Evolutionary conservation across 257 asterid genomes (phyloP).

Genomic region (Leptodermis oblonga): DNA sequence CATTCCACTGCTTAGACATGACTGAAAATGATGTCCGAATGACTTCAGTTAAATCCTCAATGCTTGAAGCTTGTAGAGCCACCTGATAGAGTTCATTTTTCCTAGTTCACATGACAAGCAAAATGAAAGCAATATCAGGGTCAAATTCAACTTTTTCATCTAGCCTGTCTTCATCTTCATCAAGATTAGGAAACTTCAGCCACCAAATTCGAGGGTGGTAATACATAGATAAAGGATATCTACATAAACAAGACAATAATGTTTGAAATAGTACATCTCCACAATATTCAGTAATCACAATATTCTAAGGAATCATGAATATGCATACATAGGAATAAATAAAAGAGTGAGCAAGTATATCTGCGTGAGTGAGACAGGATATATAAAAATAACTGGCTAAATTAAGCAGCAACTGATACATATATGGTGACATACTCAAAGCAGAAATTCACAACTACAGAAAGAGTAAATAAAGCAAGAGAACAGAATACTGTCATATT

Average conservation of each 20-base stretch:
- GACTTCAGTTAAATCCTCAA: constrained; percentile 82
- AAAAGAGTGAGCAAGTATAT: too few relatives aligned
- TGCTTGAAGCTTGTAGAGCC: constrained; percentile 91
- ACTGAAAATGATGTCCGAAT: constrained; percentile 59
- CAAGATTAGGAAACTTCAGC: not conserved
- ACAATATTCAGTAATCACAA: too few relatives aligned
- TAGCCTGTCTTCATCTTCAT: not conserved
- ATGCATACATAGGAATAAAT: not conserved
- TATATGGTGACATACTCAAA: not conserved
- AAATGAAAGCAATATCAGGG: not conserved
- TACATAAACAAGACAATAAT: not conserved
- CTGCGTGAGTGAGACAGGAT: not conserved
- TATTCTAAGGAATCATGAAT: too few relatives aligned
- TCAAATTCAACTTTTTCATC: not conserved
- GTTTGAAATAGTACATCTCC: not conserved
- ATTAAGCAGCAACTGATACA: not conserved
- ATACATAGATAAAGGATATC: not conserved
- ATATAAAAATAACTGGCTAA: not conserved
- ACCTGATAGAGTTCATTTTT: constrained; percentile 94
- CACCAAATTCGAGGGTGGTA: not conserved
- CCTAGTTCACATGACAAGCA: constrained; percentile 38
- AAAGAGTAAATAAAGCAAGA: not conserved
- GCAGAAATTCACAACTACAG: not conserved
- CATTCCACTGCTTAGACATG: constrained; percentile 95
- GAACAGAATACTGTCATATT: not conserved